Base-by-base conservation (phyloP, 129 eudicot species). In the Smallanthus sonchifolius region DNA sequence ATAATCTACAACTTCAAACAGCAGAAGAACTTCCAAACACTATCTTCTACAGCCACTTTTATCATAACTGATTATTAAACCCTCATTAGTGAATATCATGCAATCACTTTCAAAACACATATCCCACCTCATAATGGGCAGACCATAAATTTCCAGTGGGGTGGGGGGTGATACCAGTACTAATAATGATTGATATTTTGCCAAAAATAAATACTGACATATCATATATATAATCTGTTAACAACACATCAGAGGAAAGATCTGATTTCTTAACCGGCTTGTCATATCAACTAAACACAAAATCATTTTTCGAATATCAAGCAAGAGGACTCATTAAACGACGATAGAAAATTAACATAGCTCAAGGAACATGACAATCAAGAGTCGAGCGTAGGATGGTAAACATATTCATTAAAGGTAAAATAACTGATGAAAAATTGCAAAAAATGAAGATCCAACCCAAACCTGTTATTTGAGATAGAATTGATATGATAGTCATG, bases 401-500 rank as follows among this genome's bases (percentile, higher is more conserved):
- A 48, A 61, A 32, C 69, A 69, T 57, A 40, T 45, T 20, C 40
- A 54, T 44, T 4, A 10, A 68, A 47, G 52, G 15, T 17, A 44
- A 17, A 14, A 44, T 34, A 7, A 47, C 39, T 42, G 15, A 17
- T 34, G 19, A 69, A 42, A 17, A 45, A 24, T 19, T 61, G 70
- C 54, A 60, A 36, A 15, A 60, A 61, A 7, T 17, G 48, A 60
- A 66, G 30, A 49, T 5, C 9, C 59, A 34, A 42, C 9, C 9
- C 59, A 34, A 42, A 89, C 98, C 98, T 94, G 86, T 90, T 90
- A 82, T 82, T 90, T 35, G 98, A 94, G 65, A 94, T 94, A 8
- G 98, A 94, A 79, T 94, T 94, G 70, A 94, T 90, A 78, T 94
- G 98, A 78, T 94, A 94, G 76, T 94, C 98, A 85, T 94, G 98